Conservation (phyloP, 139 green algal species). For the Chlorella vulgaris region DNA sequence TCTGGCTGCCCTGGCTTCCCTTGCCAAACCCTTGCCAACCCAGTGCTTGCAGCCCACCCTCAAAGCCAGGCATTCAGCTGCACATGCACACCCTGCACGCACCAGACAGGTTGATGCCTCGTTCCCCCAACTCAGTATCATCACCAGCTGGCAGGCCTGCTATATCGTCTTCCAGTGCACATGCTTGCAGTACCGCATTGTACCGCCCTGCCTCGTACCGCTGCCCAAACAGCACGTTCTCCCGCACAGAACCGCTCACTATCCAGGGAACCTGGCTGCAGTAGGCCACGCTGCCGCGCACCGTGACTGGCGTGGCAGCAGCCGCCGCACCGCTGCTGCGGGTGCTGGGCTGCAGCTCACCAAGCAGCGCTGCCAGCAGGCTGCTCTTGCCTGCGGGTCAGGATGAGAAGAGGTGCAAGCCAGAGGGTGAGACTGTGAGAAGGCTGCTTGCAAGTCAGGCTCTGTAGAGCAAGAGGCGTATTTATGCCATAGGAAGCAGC, state of each 20-base stretch:
- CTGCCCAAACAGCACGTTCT: conserved; percentile 83
- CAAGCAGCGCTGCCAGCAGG: conserved; percentile 79
- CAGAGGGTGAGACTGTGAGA: neutral
- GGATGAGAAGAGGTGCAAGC: neutral
- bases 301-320: conserved; percentile 29
- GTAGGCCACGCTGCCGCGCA: conserved; percentile 73
- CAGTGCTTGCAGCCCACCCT: too few relatives aligned
- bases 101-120: conserved; percentile 86
- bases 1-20: too few relatives aligned
- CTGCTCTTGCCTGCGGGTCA: conserved; percentile 71
- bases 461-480: too few relatives aligned
- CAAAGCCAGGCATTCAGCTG: too few relatives aligned
- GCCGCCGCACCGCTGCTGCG: neutral
- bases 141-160: conserved; percentile 78
- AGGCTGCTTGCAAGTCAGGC: too few relatives aligned
- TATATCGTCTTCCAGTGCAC: conserved; percentile 77
- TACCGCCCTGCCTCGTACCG: conserved; percentile 64
- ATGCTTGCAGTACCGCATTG: conserved; percentile 57
- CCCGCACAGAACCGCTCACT: conserved; percentile 65
- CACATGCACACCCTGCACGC: too few relatives aligned
- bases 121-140: conserved; percentile 86
- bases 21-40: too few relatives aligned
- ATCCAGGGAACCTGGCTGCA: conserved; percentile 84
- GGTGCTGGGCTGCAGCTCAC: conserved; percentile 70
- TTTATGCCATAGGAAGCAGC: too few relatives aligned